A percentile compares a stretch with the other conserved stretches of the same genome.
Evolutionary conservation across 305 asterid species (phyloP).

Genomic region (Solanum aculeatissimum): DNA sequence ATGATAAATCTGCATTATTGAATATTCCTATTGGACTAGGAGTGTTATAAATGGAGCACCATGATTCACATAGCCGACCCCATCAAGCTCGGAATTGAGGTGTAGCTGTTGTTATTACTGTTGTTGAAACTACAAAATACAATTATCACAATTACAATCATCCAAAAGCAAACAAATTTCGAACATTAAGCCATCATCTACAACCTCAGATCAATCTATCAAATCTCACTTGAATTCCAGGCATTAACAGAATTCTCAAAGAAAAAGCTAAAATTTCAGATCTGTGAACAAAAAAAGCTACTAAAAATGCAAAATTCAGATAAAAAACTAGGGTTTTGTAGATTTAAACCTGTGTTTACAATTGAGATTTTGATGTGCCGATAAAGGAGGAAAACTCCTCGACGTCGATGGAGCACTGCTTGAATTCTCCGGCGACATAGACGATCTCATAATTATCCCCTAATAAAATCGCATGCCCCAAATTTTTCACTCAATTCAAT

Average conservation of each 20-base stretch:
- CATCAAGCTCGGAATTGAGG: background rate
- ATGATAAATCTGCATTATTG: background rate
- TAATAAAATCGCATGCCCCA: background rate
- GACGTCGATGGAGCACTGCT: background rate
- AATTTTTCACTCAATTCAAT: background rate
- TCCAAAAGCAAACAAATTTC: background rate
- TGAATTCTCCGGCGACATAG: slow-evolving; percentile 4
- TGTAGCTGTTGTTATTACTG: background rate
- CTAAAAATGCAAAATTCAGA: background rate
- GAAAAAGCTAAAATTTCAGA: background rate
- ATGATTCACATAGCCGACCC: background rate
- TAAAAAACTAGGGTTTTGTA: background rate
- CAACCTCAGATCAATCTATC: background rate
- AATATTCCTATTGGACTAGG: background rate
- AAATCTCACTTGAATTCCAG: background rate
- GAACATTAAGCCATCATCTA: background rate
- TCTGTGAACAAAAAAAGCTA: background rate
- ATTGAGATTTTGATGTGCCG: background rate
- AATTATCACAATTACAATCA: background rate
- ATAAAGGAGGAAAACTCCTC: background rate
- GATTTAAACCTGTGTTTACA: background rate
- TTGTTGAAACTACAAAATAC: background rate
- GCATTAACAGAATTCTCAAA: background rate
- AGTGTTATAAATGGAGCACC: background rate
- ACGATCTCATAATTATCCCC: background rate